These are phyloP conservation scores for Suillus brevipes DNA, from an alignment of 768 basidiomycete genomes.

Conservation along the genomic window DNA sequence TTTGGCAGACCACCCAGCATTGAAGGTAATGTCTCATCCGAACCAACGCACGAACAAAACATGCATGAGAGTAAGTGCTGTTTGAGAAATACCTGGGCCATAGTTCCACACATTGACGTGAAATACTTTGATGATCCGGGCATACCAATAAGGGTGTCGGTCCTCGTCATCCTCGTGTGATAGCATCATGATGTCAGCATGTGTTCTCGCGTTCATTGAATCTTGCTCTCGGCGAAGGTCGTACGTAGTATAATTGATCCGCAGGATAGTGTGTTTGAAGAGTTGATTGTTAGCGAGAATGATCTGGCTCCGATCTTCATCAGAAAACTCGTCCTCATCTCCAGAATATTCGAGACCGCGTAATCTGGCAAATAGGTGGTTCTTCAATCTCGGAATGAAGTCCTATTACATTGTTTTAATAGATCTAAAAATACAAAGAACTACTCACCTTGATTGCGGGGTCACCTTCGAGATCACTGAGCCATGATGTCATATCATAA, in stretches of 20 bases:
- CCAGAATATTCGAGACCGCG: neutral
- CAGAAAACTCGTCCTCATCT: neutral
- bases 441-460: too few species aligned
- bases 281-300: neutral
- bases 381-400: too few species aligned
- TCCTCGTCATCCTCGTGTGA: neutral
- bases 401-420: too few species aligned
- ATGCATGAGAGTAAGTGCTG: neutral
- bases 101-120: neutral
- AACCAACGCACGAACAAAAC: slow-evolving; percentile 43
- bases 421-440: too few species aligned
- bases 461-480: too few species aligned
- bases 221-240: neutral
- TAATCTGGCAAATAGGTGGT: too few species aligned
- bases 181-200: neutral
- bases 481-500: too few species aligned
- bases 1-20: slow-evolving; percentile 26
- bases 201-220: neutral
- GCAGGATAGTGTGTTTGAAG: neutral
- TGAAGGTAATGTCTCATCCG: slow-evolving; percentile 23
- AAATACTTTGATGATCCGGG: neutral
- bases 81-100: neutral
- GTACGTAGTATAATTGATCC: neutral
- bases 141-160: neutral
- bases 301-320: neutral